Evolutionary conservation across 176 grass and related monocot species (phyloP).

Genomic region (Musa schizocarpa): DNA sequence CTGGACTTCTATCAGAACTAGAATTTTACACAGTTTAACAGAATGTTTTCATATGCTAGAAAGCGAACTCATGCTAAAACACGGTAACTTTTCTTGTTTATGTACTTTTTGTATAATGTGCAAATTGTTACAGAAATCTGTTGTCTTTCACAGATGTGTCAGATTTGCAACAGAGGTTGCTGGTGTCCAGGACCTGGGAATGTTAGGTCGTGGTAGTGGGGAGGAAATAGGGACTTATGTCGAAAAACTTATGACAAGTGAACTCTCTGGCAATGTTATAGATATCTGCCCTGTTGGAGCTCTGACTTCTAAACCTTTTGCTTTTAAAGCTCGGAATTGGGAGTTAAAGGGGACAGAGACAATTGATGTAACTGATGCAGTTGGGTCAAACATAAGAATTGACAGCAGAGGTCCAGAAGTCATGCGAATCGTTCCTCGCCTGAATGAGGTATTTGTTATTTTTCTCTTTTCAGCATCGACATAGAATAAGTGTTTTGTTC

Average conservation of each 20-base stretch:
- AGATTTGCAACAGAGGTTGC: slow-evolving; percentile 92
- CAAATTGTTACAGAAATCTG: slow-evolving; percentile 15
- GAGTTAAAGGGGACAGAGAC: slow-evolving; percentile 89
- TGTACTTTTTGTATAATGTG: neutral
- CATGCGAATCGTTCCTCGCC: slow-evolving; percentile 79
- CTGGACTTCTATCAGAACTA: neutral
- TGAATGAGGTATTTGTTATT: slow-evolving; percentile 71
- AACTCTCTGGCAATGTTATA: slow-evolving; percentile 98
- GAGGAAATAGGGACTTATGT: slow-evolving; percentile 99
- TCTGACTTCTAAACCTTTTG: slow-evolving; percentile 96
- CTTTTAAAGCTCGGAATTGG: slow-evolving; percentile 98
- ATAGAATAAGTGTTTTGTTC: neutral
- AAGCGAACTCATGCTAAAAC: neutral
- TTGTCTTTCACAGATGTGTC: slow-evolving; percentile 49
- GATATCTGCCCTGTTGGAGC: slow-evolving; percentile 98
- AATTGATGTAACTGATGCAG: slow-evolving; percentile 96
- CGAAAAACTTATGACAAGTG: slow-evolving; percentile 92
- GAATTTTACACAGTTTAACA: neutral
- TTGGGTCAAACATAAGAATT: slow-evolving; percentile 92
- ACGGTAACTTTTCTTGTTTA: neutral
- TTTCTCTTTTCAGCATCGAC: neutral
- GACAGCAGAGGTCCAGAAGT: slow-evolving; percentile 98
- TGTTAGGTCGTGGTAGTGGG: slow-evolving; percentile 92
- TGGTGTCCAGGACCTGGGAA: slow-evolving; percentile 96
- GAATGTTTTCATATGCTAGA: neutral